Evolutionary conservation across 2,329 filamentous ascomycete genomes (phyloP).

Genomic region (Aspergillus jensenii): DNA sequence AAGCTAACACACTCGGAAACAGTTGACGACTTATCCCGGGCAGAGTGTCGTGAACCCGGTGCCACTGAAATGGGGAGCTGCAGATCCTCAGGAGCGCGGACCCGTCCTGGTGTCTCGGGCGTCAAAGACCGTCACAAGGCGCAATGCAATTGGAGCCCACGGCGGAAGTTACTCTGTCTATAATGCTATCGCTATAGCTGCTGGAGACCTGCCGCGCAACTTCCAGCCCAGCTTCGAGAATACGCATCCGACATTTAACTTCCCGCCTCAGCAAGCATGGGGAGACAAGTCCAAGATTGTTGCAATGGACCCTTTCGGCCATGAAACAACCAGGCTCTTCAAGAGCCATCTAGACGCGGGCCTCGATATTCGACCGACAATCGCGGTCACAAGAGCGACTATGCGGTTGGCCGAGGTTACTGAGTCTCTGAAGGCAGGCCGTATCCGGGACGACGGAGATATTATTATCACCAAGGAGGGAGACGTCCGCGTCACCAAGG

Average conservation of each 20-base stretch:
- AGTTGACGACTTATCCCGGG: conserved; percentile 80
- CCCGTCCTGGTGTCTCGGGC: conserved; percentile 73
- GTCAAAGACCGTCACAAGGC: conserved; percentile 34
- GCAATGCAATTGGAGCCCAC: conserved; percentile 64
- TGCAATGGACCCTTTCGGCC: conserved; percentile 93
- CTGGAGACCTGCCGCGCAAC: conserved; percentile 79
- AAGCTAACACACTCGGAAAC: background rate
- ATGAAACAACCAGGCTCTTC: conserved; percentile 76
- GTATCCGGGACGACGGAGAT: conserved; percentile 78
- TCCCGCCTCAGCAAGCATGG: conserved; percentile 90
- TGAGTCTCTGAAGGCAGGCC: conserved; percentile 77
- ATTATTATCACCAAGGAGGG: conserved; percentile 83
- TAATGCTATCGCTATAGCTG: conserved; percentile 87
- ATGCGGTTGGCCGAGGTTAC: conserved; percentile 95
- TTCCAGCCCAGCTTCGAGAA: conserved; percentile 79
- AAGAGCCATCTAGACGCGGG: conserved; percentile 73
- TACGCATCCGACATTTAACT: conserved; percentile 82
- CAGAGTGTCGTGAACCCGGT: conserved; percentile 91
- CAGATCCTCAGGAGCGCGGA: conserved; percentile 72
- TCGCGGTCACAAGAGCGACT: conserved; percentile 86
- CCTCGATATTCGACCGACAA: conserved; percentile 79
- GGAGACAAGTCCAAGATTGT: conserved; percentile 90
- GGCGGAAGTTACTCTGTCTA: conserved; percentile 96
- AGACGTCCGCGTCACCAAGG: conserved; percentile 91
- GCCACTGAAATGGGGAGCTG: conserved; percentile 80